Percentiles rank a stretch among this genome's conserved stretches.
These are phyloP conservation scores for Terana coerulea DNA, from an alignment of 768 basidiomycete species.

Conservation along the genomic window DNA sequence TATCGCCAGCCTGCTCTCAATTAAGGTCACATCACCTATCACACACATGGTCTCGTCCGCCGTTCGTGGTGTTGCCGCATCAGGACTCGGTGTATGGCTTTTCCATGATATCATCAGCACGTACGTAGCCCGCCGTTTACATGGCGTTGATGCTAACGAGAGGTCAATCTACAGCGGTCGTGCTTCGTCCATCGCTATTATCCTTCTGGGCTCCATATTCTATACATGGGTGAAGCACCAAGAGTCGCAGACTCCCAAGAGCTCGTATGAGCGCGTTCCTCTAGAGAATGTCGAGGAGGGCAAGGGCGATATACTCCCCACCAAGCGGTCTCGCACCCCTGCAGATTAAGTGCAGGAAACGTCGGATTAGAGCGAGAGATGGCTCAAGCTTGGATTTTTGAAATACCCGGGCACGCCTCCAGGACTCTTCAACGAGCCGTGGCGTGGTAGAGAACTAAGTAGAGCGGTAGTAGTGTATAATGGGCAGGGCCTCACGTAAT, in stretches of 20 bases:
- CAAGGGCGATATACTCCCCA: slow-evolving; percentile 16
- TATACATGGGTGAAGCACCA: slow-evolving; percentile 88
- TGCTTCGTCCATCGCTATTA: slow-evolving; percentile 73
- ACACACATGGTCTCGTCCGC: slow-evolving; percentile 98
- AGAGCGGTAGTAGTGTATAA: neutral
- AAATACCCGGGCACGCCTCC: neutral
- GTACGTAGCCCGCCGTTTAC: slow-evolving; percentile 49
- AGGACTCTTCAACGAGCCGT: neutral
- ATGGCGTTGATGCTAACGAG: neutral
- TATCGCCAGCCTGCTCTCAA: slow-evolving; percentile 87
- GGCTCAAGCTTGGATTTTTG: neutral
- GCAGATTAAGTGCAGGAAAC: slow-evolving; percentile 1
- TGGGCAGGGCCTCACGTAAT: slow-evolving; percentile 1
- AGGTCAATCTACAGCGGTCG: slow-evolving; percentile 54
- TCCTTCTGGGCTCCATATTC: slow-evolving; percentile 76
- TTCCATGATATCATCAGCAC: slow-evolving; percentile 79
- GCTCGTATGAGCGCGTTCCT: slow-evolving; percentile 57
- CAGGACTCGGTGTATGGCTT: slow-evolving; percentile 74
- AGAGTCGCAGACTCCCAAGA: slow-evolving; percentile 43
- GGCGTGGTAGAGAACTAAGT: neutral
- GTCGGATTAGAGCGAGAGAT: neutral
- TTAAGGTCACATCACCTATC: slow-evolving; percentile 96
- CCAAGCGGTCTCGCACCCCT: slow-evolving; percentile 9
- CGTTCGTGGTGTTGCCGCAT: slow-evolving; percentile 91
- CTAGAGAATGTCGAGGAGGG: slow-evolving; percentile 64